Percentiles rank a stretch among this genome's conserved stretches.
Evolutionary conservation across 2,329 filamentous ascomycete genomes (phyloP).

Genomic region (Chaetomiaceae sp.): DNA sequence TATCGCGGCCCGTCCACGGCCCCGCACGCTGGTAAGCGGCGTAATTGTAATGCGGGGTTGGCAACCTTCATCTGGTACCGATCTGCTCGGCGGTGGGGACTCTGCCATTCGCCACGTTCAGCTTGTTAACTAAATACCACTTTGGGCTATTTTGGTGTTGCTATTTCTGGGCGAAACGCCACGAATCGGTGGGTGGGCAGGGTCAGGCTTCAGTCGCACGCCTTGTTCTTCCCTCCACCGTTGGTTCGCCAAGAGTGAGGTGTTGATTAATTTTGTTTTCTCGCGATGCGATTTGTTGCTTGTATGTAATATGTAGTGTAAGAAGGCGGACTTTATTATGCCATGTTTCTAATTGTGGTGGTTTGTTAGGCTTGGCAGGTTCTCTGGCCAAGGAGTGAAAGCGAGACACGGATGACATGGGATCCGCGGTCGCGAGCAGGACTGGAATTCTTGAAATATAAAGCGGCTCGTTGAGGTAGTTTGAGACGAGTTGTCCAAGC

Average conservation of each 20-base stretch:
- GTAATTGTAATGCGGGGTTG: neutral
- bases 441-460: neutral
- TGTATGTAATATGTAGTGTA: neutral
- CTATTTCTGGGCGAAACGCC: neutral
- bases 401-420: neutral
- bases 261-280: neutral
- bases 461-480: neutral
- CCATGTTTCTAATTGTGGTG: neutral
- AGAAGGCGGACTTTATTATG: neutral
- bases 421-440: neutral
- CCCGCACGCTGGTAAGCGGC: neutral
- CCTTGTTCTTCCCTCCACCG: neutral
- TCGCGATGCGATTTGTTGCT: neutral
- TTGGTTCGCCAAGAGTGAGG: neutral
- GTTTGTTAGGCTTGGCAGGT: neutral
- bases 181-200: neutral
- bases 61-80: too few species aligned
- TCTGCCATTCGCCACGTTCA: neutral
- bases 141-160: neutral
- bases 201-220: neutral
- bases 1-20: neutral
- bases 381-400: neutral
- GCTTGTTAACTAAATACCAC: neutral
- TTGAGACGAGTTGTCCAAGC: conserved; percentile 1
- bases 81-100: too few species aligned